A percentile compares a stretch with the other conserved stretches of the same genome.
These are phyloP conservation scores for Bombardia bombarda DNA, from an alignment of 495 filamentous ascomycete species.

Conservation along the genomic window DNA sequence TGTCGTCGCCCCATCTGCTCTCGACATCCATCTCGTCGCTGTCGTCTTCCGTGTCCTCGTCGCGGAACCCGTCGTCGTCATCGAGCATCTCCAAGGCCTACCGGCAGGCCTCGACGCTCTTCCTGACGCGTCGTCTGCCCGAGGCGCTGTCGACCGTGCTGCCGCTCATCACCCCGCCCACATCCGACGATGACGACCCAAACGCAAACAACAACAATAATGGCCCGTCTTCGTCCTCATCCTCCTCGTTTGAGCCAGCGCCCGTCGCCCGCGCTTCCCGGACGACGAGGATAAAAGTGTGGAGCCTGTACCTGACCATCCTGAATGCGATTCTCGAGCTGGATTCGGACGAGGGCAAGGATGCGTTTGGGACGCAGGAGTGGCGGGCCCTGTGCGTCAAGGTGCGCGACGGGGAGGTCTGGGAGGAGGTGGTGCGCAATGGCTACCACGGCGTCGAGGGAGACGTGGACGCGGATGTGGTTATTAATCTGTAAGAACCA, in stretches of 20 bases:
- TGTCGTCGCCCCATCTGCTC: slow-evolving; percentile 21
- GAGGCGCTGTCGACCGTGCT: slow-evolving; percentile 79
- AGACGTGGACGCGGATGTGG: slow-evolving; percentile 88
- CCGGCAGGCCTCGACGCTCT: slow-evolving; percentile 82
- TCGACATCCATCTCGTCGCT: slow-evolving; percentile 40
- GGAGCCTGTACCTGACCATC: slow-evolving; percentile 92
- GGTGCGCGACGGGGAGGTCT: slow-evolving; percentile 77
- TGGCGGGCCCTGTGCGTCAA: slow-evolving; percentile 75
- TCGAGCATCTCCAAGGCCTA: slow-evolving; percentile 75
- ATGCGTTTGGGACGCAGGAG: slow-evolving; percentile 69
- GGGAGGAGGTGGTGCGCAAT: slow-evolving; percentile 81
- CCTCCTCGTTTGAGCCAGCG: slow-evolving; percentile 39
- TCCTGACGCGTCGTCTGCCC: slow-evolving; percentile 81
- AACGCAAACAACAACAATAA: too few relatives aligned
- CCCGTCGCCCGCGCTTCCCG: slow-evolving; percentile 66
- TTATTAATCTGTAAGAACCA: slow-evolving; percentile 89
- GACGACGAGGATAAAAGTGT: slow-evolving; percentile 82
- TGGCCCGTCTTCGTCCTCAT: slow-evolving; percentile 19
- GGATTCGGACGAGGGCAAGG: slow-evolving; percentile 83
- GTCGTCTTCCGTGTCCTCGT: slow-evolving; percentile 39
- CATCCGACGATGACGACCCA: slow-evolving; percentile 27
- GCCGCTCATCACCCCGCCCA: slow-evolving; percentile 57
- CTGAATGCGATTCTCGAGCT: slow-evolving; percentile 85
- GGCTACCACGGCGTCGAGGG: slow-evolving; percentile 84
- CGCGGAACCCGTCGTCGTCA: slow-evolving; percentile 43